Conservation (phyloP, 2,329 filamentous ascomycete genomes). For the Macrophomina tecta region DNA sequence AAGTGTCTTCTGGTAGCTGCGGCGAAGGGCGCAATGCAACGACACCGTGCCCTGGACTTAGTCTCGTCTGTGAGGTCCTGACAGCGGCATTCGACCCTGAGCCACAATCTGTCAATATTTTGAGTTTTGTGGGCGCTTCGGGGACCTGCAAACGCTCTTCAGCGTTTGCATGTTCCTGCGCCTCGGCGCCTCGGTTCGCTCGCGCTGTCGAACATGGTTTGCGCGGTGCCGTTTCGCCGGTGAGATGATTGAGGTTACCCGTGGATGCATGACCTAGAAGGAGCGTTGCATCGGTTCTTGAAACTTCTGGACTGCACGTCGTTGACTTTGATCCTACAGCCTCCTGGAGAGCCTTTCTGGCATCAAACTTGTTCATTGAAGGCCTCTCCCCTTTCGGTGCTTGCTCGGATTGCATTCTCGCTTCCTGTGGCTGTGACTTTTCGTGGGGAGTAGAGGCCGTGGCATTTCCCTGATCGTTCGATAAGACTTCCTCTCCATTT, state of each 20-base stretch:
- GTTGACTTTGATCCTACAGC: neutral
- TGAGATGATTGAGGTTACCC: neutral
- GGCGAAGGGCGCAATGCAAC: neutral
- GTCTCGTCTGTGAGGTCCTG: neutral
- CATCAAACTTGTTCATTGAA: neutral
- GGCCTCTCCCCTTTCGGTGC: neutral
- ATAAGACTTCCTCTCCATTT: neutral
- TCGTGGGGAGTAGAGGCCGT: neutral
- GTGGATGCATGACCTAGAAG: neutral
- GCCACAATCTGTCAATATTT: conserved; percentile 2
- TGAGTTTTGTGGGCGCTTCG: conserved; percentile 1
- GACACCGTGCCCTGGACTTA: neutral
- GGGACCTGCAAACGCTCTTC: neutral
- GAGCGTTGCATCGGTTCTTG: neutral
- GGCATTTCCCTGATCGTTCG: neutral
- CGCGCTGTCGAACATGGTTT: neutral
- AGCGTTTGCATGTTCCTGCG: neutral
- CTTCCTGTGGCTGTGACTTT: neutral
- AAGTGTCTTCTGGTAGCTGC: neutral
- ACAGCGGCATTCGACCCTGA: neutral
- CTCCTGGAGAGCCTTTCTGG: neutral
- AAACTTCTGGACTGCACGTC: neutral
- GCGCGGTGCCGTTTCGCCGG: neutral
- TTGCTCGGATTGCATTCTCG: neutral
- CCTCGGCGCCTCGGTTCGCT: neutral